Evolutionary conservation across 2,329 filamentous ascomycete species (phyloP).

Genomic region (Lasiodiplodia gonubiensis): DNA sequence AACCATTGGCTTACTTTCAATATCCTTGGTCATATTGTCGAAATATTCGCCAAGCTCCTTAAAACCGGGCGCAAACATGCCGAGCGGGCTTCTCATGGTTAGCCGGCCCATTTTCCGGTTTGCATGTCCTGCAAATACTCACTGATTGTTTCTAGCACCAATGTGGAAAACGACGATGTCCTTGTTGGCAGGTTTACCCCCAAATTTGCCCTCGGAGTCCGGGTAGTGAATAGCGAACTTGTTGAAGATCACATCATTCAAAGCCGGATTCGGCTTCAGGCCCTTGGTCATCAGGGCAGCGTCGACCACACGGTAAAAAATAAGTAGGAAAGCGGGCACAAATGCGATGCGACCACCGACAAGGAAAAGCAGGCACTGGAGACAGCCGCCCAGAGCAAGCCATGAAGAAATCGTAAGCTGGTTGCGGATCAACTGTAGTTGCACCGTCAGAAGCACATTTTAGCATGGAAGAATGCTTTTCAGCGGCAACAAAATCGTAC

Average conservation of each 20-base stretch:
- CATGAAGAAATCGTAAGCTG: slow-evolving; percentile 47
- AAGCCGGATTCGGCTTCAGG: slow-evolving; percentile 47
- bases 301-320: slow-evolving; percentile 44
- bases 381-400: slow-evolving; percentile 48
- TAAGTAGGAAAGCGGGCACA: slow-evolving; percentile 41
- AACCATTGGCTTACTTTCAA: slow-evolving; percentile 32
- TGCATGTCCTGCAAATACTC: slow-evolving; percentile 3
- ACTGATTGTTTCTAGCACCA: slow-evolving; percentile 45
- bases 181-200: slow-evolving; percentile 38
- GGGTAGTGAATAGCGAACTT: slow-evolving; percentile 50
- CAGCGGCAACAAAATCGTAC: not conserved
- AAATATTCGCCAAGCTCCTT: slow-evolving; percentile 50
- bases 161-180: slow-evolving; percentile 49
- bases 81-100: slow-evolving; percentile 49
- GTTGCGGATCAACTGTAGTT: slow-evolving; percentile 6
- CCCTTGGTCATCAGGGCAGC: slow-evolving; percentile 42
- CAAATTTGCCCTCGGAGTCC: slow-evolving; percentile 40
- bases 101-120: not conserved
- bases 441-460: not conserved
- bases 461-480: not conserved
- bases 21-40: slow-evolving; percentile 43
- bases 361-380: slow-evolving; percentile 47
- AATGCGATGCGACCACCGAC: slow-evolving; percentile 45
- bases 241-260: slow-evolving; percentile 42
- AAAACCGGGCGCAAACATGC: slow-evolving; percentile 54